phyloP scores from a whole-genome alignment of 768 basidiomycete genomes.

The Trametes gibbosa region DNA sequence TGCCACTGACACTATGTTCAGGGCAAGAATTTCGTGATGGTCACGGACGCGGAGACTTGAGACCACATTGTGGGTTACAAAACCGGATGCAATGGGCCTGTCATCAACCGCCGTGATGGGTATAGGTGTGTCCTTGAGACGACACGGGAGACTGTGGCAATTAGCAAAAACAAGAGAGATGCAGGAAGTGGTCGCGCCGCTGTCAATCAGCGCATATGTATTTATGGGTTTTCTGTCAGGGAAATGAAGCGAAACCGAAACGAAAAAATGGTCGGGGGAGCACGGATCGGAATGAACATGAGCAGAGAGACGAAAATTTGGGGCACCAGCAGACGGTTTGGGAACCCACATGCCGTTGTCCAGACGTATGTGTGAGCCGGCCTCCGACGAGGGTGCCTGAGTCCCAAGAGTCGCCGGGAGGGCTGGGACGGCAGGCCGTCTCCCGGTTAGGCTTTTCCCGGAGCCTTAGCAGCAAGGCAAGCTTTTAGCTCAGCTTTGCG shows the following conservation, averaged over 20 bases:
- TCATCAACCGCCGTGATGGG: constrained; percentile 37
- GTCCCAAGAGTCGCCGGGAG: constrained; percentile 14
- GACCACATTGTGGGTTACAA: constrained; percentile 38
- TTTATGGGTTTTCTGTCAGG: constrained; percentile 31
- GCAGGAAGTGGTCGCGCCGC: constrained; percentile 35
- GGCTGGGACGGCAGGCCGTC: constrained; percentile 17
- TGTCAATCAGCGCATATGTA: constrained; percentile 39
- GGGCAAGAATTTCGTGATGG: constrained; percentile 30
- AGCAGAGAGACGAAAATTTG: neutral
- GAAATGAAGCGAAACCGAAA: constrained; percentile 27
- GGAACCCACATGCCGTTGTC: constrained; percentile 5
- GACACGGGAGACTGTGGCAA: constrained; percentile 33
- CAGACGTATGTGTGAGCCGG: constrained; percentile 1
- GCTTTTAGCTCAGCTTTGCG: constrained; percentile 14
- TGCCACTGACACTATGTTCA: too few relatives aligned
- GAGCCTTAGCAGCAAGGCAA: constrained; percentile 10
- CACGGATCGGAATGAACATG: constrained; percentile 5
- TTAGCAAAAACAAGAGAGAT: constrained; percentile 36
- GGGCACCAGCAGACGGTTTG: too few relatives aligned
- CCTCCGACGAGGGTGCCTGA: constrained; percentile 6
- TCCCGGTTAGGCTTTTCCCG: constrained; percentile 29
- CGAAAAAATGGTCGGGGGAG: constrained; percentile 26
- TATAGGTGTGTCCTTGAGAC: too few relatives aligned
- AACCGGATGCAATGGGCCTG: constrained; percentile 38
- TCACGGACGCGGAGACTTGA: constrained; percentile 27